Evolutionary conservation across 225 moss, liverwort and hornwort species (phyloP).

Genomic region (Neckera pumila): DNA sequence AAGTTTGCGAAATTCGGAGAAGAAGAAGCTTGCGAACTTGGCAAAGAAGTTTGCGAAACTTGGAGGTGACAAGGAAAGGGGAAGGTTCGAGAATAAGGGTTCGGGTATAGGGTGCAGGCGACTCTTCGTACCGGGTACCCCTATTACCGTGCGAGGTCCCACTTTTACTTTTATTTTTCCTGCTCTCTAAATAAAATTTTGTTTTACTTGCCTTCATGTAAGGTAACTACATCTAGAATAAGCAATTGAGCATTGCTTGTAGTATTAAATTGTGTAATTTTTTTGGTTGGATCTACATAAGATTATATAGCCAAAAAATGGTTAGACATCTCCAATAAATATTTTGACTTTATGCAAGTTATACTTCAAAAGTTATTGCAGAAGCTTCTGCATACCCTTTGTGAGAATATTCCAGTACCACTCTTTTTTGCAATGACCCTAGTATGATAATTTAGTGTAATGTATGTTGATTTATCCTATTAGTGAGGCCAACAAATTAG

Average conservation of each 20-base stretch:
- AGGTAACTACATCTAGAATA: neutral
- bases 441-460: neutral
- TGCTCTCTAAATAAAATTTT: too few relatives aligned
- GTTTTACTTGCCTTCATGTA: neutral
- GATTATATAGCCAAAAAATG: neutral
- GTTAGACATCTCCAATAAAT: too few relatives aligned
- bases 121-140: neutral
- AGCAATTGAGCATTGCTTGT: neutral
- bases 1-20: neutral
- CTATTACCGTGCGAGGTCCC: neutral
- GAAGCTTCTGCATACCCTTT: too few relatives aligned
- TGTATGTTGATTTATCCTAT: neutral
- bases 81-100: neutral
- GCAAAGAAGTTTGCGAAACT: neutral
- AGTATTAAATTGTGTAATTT: accelerated
- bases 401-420: too few relatives aligned
- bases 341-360: too few relatives aligned
- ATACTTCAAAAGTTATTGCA: too few relatives aligned
- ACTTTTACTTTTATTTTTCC: neutral
- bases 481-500: neutral
- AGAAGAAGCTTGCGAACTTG: neutral
- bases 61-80: neutral
- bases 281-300: neutral
- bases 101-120: neutral
- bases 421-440: too few relatives aligned